Evolutionary conservation across 176 grass and related monocot genomes (phyloP).

Genomic region (Tillandsia leiboldiana): DNA sequence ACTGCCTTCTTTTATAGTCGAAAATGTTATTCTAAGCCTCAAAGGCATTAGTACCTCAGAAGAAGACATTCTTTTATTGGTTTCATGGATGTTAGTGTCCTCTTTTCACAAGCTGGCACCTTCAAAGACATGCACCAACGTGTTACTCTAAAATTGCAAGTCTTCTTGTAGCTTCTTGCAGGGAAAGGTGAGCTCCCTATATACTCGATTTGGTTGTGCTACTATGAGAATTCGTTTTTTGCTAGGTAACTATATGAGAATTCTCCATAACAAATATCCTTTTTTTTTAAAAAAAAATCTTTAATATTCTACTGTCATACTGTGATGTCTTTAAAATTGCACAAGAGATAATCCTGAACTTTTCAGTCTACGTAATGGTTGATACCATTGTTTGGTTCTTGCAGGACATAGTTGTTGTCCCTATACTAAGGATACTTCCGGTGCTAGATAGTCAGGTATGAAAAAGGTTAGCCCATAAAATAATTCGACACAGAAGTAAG

Average conservation of each 20-base stretch:
- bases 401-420: slow-evolving; percentile 96
- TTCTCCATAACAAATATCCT: slow-evolving; percentile 2
- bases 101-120: too few relatives aligned
- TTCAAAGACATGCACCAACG: background rate
- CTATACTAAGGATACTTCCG: slow-evolving; percentile 89
- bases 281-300: background rate
- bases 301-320: slow-evolving; percentile 6
- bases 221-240: slow-evolving; percentile 96
- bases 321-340: background rate
- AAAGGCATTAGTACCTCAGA: too few relatives aligned
- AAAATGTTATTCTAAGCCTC: background rate
- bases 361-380: background rate
- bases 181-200: slow-evolving; percentile 91
- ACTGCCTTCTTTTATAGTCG: too few relatives aligned
- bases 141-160: background rate
- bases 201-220: slow-evolving; percentile 97
- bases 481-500: background rate
- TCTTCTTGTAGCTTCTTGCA: slow-evolving; percentile 71
- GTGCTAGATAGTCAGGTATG: slow-evolving; percentile 95
- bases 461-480: slow-evolving; percentile 50
- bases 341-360: background rate
- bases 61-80: too few relatives aligned
- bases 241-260: slow-evolving; percentile 34
- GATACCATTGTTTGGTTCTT: slow-evolving; percentile 7
- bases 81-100: too few relatives aligned